Evolutionary conservation across 805 yeast genomes (phyloP), one percentile per base, ranked within the genome.

Genomic region (Kodamaea fukazawae): DNA sequence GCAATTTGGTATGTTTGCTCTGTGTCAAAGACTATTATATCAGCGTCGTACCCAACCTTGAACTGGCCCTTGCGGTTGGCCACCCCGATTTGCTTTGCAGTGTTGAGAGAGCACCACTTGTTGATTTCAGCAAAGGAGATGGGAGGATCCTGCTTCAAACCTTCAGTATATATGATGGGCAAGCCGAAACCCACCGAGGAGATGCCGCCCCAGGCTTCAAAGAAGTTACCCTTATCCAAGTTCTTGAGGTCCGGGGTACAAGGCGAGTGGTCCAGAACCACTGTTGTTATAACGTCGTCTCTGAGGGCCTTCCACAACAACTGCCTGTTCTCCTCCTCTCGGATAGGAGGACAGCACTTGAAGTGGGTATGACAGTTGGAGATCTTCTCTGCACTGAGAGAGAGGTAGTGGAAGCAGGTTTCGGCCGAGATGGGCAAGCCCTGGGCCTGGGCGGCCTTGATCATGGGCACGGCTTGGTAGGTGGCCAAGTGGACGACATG

Each of bases 191-290:
- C 98, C 23, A 90, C 95, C 1, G 96, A 86, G 2, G 96, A 75
- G 29, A 90, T 88, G 7, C 98, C 98, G 26, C 97, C 98, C 98
- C 98, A 90, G 2, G 97, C 95, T 26, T 81, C 76, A 51, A 90
- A 79, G 58, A 90, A 90, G 57, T 90, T 96, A 29, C 96, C 96
- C 44, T 78, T 71, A 8, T 79, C 83, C 38, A 88, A 69, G 15
- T 86, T 85, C 61, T 90, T 90, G 54, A 90, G 70, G 44, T 87
- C 87, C 0, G 97, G 96, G 0, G 96, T 87, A 63, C 98, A 90
- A 2, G 97, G 98, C 3, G 96, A 86, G 63, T 90, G 98, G 60
- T 90, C 98, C 9, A 95, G 85, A 5, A 91, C 97, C 4, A 90
- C 95, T 3, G 96, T 81, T 11, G 86, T 76, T 44, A 90, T 82